Base-by-base conservation (phyloP, 192 early-diverging fungal species). In the Backusella australiensis region DNA sequence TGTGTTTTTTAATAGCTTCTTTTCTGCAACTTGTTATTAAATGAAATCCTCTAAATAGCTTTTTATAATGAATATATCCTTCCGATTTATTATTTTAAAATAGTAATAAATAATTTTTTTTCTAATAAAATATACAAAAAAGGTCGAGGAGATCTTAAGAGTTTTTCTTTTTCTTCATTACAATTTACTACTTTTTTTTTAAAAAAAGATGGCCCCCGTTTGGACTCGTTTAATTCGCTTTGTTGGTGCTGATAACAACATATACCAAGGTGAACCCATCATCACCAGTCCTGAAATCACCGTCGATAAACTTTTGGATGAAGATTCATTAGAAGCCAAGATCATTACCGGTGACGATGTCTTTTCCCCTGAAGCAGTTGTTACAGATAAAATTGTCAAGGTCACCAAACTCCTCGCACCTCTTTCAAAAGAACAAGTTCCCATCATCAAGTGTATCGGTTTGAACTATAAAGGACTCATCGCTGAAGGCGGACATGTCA, bases 401-500 rank as follows among this genome's bases (percentile, higher is more conserved):
- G 89, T 90, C 5, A 42, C 69, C 4, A 71, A 71, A 42, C 41
- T 71, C 17, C 69, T 71, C 41, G 69, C 69, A 29, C 69, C 69
- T 26, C 69, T 71, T 35, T 42, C 36, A 36, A 36, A 42, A 23
- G 69, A 71, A 26, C 69, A 71, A 8, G 41, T 71, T 42, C 69
- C 69, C n/a, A 74, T 77, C 17, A 81, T 90, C 71, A 80, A 83
- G 19, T 86, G 90, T 59, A 87, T 91, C 44, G 90, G 90, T 0
- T 72, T 91, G 26, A 91, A 91, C 66, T 91, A 91, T 76, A 77
- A 77, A 9, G 70, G 79, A 35, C 90, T 91, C 75, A 87, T 87
- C 2, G 76, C 71, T 23, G 90, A 91, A 69, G 85, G 85, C 21
- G 85, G 83, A 0, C 77, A 82, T 77, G 49, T 80, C 1, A 76